Conservation (phyloP, 2,329 filamentous ascomycete genomes). For the Arthrocladium fulminans region DNA sequence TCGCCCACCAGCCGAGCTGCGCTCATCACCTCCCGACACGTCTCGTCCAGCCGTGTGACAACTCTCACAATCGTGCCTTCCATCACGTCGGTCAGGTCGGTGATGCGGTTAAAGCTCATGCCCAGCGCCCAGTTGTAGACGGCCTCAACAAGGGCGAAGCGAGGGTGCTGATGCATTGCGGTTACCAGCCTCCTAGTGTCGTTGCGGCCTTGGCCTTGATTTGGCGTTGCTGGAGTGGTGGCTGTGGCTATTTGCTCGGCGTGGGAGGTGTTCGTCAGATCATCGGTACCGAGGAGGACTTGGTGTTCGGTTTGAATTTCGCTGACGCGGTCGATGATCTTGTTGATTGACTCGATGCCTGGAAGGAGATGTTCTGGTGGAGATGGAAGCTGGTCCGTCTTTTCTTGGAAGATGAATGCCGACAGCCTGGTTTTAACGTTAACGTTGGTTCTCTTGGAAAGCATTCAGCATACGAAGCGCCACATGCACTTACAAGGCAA, state of each 20-base stretch:
- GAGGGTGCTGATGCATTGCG: conserved; percentile 44
- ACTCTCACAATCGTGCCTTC: conserved; percentile 95
- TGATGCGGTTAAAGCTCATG: conserved; percentile 98
- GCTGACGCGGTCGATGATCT: conserved; percentile 88
- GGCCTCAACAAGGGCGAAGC: conserved; percentile 92
- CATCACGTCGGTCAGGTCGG: conserved; percentile 86
- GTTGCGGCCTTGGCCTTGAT: neutral
- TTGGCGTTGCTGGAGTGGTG: conserved; percentile 77
- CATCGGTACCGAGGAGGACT: conserved; percentile 81
- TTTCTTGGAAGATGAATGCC: conserved; percentile 95
- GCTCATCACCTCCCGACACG: conserved; percentile 94
- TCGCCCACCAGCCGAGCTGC: conserved; percentile 92
- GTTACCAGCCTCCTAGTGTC: conserved; percentile 1
- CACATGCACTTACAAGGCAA: conserved; percentile 4
- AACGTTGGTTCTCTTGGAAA: too few relatives aligned
- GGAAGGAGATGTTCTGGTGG: conserved; percentile 73
- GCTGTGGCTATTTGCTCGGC: conserved; percentile 3
- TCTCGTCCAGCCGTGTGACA: conserved; percentile 89
- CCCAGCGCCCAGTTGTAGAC: conserved; percentile 97
- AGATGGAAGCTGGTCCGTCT: conserved; percentile 72
- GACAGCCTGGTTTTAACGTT: conserved; percentile 47
- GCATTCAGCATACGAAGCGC: neutral
- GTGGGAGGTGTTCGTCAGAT: conserved; percentile 31
- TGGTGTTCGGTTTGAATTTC: conserved; percentile 80
- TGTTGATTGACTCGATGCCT: conserved; percentile 76